Evolutionary conservation across 208 protist genomes (phyloP).

Genomic region (Tritrichomonas foetus): DNA sequence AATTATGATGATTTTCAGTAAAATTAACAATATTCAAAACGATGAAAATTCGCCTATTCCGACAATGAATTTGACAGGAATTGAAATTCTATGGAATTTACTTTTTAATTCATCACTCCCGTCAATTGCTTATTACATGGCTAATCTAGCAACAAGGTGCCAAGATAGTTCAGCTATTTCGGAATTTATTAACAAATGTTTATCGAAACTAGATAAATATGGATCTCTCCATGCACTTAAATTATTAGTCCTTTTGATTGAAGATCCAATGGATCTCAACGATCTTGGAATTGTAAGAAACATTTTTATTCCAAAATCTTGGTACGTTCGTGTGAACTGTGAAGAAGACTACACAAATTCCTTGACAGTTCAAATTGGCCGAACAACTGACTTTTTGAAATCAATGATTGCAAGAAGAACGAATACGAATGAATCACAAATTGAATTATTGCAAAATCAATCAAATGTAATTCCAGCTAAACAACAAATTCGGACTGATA

Average conservation of each 20-base stretch:
- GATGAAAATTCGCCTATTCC: not conserved
- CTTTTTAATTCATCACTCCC: not conserved
- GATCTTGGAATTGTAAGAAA: not conserved
- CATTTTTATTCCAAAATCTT: not conserved
- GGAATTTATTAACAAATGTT: not conserved
- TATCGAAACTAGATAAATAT: not conserved
- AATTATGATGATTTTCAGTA: not conserved
- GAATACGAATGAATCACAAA: not conserved
- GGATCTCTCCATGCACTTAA: not conserved
- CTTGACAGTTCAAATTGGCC: not conserved
- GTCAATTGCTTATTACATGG: not conserved
- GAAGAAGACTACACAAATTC: not conserved
- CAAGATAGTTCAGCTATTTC: not conserved
- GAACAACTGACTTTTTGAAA: not conserved
- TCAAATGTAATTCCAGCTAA: not conserved
- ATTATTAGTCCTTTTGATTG: not conserved
- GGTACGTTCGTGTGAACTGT: not conserved
- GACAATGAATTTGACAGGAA: not conserved
- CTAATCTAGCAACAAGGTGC: not conserved
- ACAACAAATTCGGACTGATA: not conserved
- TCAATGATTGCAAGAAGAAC: not conserved
- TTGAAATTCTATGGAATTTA: not conserved
- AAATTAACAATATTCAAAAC: not conserved
- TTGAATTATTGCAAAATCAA: not conserved
- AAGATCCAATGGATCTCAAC: not conserved